phyloP scores from a whole-genome alignment of 306 rosid genomes.

The Acacia acuminata region DNA sequence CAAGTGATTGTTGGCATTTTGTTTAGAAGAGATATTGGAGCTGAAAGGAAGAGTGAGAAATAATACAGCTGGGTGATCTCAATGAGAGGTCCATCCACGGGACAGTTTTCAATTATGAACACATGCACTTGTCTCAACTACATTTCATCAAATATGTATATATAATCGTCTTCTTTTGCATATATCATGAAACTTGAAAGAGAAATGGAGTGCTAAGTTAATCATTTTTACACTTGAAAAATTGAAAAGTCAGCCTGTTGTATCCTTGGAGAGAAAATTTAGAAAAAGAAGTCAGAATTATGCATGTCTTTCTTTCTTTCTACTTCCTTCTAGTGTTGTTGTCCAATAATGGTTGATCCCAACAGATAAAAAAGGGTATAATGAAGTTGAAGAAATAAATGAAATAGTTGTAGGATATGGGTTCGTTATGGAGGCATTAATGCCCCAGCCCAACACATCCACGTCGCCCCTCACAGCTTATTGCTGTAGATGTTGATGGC shows the following conservation, averaged over 20 bases:
- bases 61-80: slow-evolving; percentile 26
- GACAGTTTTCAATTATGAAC: slow-evolving; percentile 43
- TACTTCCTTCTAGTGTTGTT: background rate
- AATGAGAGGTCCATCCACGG: slow-evolving; percentile 31
- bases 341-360: background rate
- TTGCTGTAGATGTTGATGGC: slow-evolving; percentile 60
- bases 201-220: background rate
- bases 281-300: background rate
- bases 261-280: background rate
- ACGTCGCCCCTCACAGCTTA: slow-evolving; percentile 48
- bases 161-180: background rate
- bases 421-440: slow-evolving; percentile 44
- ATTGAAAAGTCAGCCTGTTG: background rate
- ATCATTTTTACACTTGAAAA: background rate
- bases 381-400: background rate
- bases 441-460: slow-evolving; percentile 53
- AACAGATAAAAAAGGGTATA: background rate
- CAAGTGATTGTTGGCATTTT: background rate
- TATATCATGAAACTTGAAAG: background rate
- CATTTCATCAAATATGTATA: background rate
- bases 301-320: background rate
- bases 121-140: slow-evolving; percentile 52
- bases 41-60: slow-evolving; percentile 19
- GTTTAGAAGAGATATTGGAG: background rate
- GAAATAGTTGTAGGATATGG: background rate